Evolutionary conservation across 306 rosid species (phyloP).

Genomic region (Clitoria ternatea): DNA sequence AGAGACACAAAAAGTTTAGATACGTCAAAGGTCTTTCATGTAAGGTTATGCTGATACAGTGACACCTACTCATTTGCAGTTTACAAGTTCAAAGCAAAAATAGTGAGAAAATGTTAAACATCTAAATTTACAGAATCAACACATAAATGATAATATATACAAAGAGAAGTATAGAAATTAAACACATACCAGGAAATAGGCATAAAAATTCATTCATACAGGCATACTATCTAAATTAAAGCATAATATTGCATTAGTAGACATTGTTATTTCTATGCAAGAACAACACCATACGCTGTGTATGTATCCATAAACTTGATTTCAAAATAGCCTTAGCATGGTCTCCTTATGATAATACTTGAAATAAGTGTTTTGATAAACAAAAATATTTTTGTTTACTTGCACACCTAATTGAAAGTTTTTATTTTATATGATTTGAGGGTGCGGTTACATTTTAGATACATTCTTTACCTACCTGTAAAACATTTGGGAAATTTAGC

Average conservation of each 20-base stretch:
- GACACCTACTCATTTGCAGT: background rate
- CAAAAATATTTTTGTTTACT: background rate
- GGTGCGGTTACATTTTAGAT: conserved; percentile 1
- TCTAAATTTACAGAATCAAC: background rate
- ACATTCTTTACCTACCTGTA: conserved; percentile 68
- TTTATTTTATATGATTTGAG: background rate
- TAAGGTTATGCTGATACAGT: background rate
- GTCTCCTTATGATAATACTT: background rate
- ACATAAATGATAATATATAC: background rate
- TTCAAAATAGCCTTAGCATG: background rate
- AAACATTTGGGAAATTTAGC: conserved; percentile 91
- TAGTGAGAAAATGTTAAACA: background rate
- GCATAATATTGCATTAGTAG: conserved; percentile 1
- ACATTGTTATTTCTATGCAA: background rate
- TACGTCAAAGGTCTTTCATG: background rate
- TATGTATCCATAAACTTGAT: background rate
- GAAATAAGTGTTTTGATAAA: conserved; percentile 1
- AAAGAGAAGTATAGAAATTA: background rate
- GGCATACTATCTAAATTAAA: background rate
- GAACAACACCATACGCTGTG: background rate
- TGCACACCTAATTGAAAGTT: background rate
- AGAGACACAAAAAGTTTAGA: background rate
- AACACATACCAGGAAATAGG: no score
- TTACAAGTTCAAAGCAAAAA: background rate
- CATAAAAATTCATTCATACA: no score